phyloP scores from a whole-genome alignment of 31 red algal species.

The Porphyra umbilicalis region DNA sequence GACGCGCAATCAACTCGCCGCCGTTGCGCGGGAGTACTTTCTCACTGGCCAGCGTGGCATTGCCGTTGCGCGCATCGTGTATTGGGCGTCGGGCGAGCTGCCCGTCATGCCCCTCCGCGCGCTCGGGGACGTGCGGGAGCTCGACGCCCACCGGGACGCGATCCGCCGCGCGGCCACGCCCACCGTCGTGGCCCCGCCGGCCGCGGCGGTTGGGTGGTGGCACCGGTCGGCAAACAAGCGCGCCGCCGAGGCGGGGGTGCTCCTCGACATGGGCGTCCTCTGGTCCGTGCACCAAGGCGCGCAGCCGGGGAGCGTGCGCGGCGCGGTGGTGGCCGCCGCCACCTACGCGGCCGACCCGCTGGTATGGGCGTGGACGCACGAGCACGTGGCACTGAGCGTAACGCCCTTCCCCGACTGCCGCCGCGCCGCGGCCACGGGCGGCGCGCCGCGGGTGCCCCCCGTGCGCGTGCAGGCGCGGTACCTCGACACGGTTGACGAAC shows the following conservation, averaged over 20 bases:
- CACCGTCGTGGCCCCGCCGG: no score
- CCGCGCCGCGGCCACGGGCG: neutral
- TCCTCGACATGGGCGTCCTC: conserved; percentile 16
- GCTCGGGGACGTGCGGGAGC: neutral
- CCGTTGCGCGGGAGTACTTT: conserved; percentile 27
- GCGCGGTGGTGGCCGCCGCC: neutral
- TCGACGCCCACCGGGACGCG: neutral
- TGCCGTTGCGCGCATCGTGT: conserved; percentile 15
- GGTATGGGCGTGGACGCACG: conserved; percentile 6
- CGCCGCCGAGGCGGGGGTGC: no score
- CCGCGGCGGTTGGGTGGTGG: neutral
- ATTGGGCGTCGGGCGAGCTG: neutral
- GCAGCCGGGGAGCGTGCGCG: conserved; percentile 11
- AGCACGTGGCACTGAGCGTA: neutral
- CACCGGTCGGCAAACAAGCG: neutral
- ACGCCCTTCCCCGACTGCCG: conserved; percentile 11
- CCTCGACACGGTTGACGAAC: conserved; percentile 17
- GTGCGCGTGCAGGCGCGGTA: neutral
- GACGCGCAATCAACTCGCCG: conserved; percentile 27
- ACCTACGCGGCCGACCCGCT: conserved; percentile 8
- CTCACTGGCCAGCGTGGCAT: conserved; percentile 25
- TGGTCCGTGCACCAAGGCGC: conserved; percentile 34
- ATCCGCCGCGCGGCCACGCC: conserved; percentile 3
- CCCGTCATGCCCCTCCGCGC: conserved; percentile 1
- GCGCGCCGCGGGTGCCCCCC: neutral